Evolutionary conservation across 495 filamentous ascomycete genomes (phyloP), one percentile per base, ranked within the genome.

Genomic region (Penicillium parvum): DNA sequence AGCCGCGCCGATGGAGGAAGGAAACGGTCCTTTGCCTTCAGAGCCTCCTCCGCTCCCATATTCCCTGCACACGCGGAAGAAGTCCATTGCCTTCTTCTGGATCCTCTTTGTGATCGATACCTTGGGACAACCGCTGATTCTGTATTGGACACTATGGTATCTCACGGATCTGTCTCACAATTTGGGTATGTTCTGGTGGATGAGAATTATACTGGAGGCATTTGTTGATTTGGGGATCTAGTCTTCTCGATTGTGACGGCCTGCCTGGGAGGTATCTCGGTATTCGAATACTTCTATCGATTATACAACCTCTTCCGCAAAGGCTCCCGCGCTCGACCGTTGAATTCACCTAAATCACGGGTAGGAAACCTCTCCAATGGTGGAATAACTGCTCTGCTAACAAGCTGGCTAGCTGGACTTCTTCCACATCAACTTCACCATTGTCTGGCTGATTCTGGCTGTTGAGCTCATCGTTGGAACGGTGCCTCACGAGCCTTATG

Each of bases 361-460:
- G 69, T 73, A 59, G 5, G 66, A 36, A 36, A 38, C 8, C 19
- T 35, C 2, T 19, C 16, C n/a, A 40, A 22, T 4, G 15, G 7
- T 11, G 9, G 29, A 17, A 12, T 19, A 30, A 18, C 17, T 23
- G 16, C 20, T 36, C 23, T 10, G 18, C 37, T 50, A 37, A 59
- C 36, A 14, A 10, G 32, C 30, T 19, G 17, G 7, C 15, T 49
- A 77, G 71, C 63, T 81, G 33, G 78, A 83, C 46, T 82, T 78
- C 58, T 81, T 81, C 44, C 78, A 82, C 33, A 78, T 79, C 64
- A 80, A 79, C 44, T 77, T 80, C 45, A 76, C 72, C 3, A 66
- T 77, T 23, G 74, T 74, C 1, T 73, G 69, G 69, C 46, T 70
- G 35, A 69, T 71, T 15, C 38, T 73, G 15, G 69, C 69, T 2